Conservation (phyloP, 2,329 filamentous ascomycete species). For the Teratosphaeria pseudoeucalypti region DNA sequence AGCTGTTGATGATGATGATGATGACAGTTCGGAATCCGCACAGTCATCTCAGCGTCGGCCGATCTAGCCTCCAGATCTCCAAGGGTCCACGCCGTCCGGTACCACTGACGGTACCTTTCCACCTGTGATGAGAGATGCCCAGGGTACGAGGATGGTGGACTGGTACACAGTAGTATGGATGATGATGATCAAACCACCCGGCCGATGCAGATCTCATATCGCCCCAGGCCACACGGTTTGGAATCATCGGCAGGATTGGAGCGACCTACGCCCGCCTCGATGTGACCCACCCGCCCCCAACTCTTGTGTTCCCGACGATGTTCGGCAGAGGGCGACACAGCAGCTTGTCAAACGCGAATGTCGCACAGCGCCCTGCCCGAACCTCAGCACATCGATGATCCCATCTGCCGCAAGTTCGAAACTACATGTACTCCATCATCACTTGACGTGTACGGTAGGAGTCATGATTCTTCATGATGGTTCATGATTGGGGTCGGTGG, state of each 20-base stretch:
- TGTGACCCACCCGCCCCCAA: not conserved
- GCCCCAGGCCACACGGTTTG: not conserved
- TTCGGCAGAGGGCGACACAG: not conserved
- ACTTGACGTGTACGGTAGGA: not conserved
- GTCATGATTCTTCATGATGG: too few relatives aligned
- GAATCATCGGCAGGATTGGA: not conserved
- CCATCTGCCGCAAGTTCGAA: not conserved
- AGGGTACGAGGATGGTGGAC: too few relatives aligned
- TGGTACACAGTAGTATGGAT: not conserved
- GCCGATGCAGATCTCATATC: not conserved
- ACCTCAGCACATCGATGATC: not conserved
- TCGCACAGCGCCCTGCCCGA: not conserved
- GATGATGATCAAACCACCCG: not conserved
- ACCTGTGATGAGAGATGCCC: not conserved
- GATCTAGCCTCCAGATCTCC: not conserved
- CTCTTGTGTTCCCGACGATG: not conserved
- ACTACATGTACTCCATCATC: not conserved
- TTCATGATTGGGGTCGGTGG: too few relatives aligned
- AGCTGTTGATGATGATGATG: not conserved
- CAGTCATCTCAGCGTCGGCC: not conserved
- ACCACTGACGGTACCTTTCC: not conserved
- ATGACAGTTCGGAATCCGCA: not conserved
- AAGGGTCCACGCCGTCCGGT: not conserved
- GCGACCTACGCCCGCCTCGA: not conserved
- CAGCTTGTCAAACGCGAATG: not conserved